Evolutionary conservation across 2,329 filamentous ascomycete genomes (phyloP).

Genomic region (Hymenoscyphus occultus): DNA sequence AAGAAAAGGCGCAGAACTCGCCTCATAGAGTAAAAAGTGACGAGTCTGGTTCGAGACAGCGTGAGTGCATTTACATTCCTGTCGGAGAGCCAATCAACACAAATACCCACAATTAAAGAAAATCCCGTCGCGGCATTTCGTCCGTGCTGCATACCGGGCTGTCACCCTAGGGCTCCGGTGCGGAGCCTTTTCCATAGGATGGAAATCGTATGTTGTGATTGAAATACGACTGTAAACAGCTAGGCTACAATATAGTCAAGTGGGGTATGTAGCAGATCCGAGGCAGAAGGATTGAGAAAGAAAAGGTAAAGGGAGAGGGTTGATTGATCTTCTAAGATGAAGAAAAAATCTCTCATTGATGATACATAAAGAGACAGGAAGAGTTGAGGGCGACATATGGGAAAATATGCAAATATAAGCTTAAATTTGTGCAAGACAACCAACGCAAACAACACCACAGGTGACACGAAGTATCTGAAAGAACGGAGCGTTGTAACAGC

Average conservation of each 20-base stretch:
- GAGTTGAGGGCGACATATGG: no score
- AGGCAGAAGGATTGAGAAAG: no score
- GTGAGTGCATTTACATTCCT: slow-evolving; percentile 1
- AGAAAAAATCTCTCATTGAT: background rate
- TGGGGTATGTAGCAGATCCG: background rate
- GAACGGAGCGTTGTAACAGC: background rate
- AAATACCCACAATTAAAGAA: background rate
- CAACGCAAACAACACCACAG: no score
- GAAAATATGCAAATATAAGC: no score
- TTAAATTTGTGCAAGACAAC: no score
- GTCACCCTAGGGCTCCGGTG: background rate
- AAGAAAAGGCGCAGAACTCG: background rate
- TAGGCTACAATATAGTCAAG: background rate
- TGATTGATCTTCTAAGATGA: background rate
- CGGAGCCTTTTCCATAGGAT: background rate
- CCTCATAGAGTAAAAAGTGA: background rate
- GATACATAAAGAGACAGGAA: background rate
- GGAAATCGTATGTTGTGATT: background rate
- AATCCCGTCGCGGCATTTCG: background rate
- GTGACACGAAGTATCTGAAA: no score
- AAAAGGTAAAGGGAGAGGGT: background rate
- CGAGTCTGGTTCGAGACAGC: background rate
- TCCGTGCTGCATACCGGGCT: background rate
- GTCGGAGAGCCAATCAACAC: background rate
- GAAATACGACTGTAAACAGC: background rate